Evolutionary conservation across 805 yeast species (phyloP).

Genomic region (Candida coquimbonensis): DNA sequence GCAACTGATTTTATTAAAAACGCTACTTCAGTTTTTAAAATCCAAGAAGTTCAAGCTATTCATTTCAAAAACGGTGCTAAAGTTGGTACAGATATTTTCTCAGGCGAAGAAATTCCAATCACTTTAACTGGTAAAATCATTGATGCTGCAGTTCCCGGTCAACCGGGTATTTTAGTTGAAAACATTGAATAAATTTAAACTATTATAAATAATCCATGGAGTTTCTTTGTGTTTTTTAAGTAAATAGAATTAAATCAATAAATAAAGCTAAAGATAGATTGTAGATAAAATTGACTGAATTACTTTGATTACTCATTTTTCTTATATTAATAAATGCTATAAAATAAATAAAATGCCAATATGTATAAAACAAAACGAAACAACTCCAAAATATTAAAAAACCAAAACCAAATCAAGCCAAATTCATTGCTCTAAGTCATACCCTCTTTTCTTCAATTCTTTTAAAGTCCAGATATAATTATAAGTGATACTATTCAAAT

Average conservation of each 20-base stretch:
- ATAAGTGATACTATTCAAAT: constrained; percentile 52
- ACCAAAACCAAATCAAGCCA: not conserved
- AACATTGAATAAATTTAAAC: constrained; percentile 34
- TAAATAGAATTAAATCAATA: not conserved
- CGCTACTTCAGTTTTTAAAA: constrained; percentile 53
- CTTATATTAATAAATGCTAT: too few relatives aligned
- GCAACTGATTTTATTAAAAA: constrained; percentile 51
- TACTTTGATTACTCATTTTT: too few relatives aligned
- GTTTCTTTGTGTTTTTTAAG: not conserved
- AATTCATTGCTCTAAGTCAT: constrained; percentile 8
- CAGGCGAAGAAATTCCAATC: constrained; percentile 66
- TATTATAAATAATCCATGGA: not conserved
- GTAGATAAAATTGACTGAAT: too few relatives aligned
- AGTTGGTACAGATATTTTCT: constrained; percentile 55
- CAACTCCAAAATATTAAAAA: not conserved
- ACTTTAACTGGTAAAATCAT: constrained; percentile 56
- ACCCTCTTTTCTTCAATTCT: constrained; percentile 50
- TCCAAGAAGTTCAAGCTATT: constrained; percentile 53
- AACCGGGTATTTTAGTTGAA: constrained; percentile 76
- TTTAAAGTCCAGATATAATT: constrained; percentile 78
- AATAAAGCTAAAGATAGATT: too few relatives aligned
- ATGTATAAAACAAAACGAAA: not conserved
- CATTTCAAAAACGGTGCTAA: constrained; percentile 56
- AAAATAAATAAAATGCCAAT: not conserved
- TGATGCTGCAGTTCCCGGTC: constrained; percentile 86